Evolutionary conservation across 2,329 filamentous ascomycete genomes (phyloP), one percentile per base, ranked within the genome.

Genomic region (Cercospora nicotianae): DNA sequence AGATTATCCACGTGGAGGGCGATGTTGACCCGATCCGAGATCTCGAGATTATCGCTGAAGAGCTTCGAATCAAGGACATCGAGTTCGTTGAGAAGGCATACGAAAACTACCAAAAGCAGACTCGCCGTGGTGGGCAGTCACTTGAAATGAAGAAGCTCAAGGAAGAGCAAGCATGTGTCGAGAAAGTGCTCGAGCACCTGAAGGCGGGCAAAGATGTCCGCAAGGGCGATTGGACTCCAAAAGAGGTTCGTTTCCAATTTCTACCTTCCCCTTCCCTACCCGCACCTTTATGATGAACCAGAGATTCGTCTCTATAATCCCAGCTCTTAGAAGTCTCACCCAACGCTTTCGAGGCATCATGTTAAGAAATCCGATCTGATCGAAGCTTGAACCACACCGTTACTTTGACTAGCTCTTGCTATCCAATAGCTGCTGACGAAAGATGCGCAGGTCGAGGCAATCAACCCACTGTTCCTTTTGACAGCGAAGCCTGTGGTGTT

Each of bases 1-100:
- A 99, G 83, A 99, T 99, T 77, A 98, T 97, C 76, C 95, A 99
- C 87, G 94, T 99, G 73, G 96, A 99, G 86, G 96, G 95, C 80
- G 95, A 99, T 77, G 96, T 99, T 76, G 92, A 99, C 83, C 96
- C 95, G 36, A 88, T 91, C 69, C 90, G 95, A 79, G 95, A 99
- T 85, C 83, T 99, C 74, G 91, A 93, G 78, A 99, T 99, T 81
- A 98, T 99, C 83, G 93, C 90, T 80, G 94, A 98, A 79, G 95
- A 99, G 84, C 85, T 99, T 78, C 90, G 94, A 71, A 90, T 97
- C 81, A 99, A 99, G 86, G 95, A 99, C 82, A 97, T 97, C 73
- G 96, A 99, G 84, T 99, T 98, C 79, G 89, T 92, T 69, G 94
- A 97, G 84, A 99, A 99, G 87, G 91, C 94, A 3, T 89, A 95